Percentiles rank a stretch among this genome's conserved stretches.
These are phyloP conservation scores for Trichosanthes truncata DNA, from an alignment of 306 rosid genomes.

Conservation along the genomic window DNA sequence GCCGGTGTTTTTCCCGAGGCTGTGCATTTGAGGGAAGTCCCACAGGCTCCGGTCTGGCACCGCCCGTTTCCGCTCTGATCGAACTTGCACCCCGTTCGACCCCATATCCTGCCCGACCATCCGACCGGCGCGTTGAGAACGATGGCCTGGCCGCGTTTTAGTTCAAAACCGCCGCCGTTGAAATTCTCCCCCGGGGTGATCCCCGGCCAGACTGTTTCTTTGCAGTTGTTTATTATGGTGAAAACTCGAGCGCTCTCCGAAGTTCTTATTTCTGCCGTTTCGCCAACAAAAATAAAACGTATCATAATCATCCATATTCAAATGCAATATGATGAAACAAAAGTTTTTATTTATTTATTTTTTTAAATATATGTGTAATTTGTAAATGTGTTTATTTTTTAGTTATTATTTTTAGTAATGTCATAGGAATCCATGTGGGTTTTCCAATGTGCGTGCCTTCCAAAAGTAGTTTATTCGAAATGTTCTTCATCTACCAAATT, in stretches of 20 bases:
- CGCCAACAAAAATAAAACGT: background rate
- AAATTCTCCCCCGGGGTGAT: constrained; percentile 53
- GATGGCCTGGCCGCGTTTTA: constrained; percentile 48
- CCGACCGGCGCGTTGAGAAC: constrained; percentile 51
- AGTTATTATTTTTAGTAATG: too few species aligned
- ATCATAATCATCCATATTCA: background rate
- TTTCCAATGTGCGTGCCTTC: too few species aligned
- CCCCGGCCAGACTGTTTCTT: constrained; percentile 82
- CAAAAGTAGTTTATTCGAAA: too few species aligned
- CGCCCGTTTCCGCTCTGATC: constrained; percentile 40
- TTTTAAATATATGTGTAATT: too few species aligned
- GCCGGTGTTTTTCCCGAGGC: constrained; percentile 71
- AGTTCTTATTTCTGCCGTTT: constrained; percentile 32
- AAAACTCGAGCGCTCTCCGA: constrained; percentile 58
- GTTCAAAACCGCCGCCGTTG: constrained; percentile 63
- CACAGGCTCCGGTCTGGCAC: constrained; percentile 74
- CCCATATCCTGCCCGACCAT: constrained; percentile 93
- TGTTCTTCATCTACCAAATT: too few species aligned
- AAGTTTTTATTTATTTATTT: too few species aligned
- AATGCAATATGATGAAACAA: background rate
- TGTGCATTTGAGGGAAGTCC: constrained; percentile 37
- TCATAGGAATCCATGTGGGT: too few species aligned
- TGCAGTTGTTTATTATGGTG: constrained; percentile 72
- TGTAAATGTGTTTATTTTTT: too few species aligned
- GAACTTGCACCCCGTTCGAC: constrained; percentile 84